Conservation (phyloP, 78 protist genomes). For the Cavenderia fasciculata region DNA sequence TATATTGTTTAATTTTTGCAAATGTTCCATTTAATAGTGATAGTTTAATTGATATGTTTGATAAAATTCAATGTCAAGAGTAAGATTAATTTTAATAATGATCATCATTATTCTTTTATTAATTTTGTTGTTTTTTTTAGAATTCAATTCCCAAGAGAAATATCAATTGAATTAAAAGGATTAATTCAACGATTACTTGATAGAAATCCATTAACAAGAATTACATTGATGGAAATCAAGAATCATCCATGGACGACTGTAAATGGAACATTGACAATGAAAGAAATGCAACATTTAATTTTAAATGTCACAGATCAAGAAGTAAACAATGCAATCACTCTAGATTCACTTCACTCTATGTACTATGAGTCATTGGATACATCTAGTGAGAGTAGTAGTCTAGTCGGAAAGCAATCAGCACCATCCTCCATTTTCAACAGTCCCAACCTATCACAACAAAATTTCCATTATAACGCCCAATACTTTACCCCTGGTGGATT, state of each 20-base stretch:
- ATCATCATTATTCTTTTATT: background rate
- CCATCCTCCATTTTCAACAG: background rate
- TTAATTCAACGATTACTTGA: slow-evolving; percentile 43
- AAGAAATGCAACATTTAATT: slow-evolving; percentile 17
- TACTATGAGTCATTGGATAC: background rate
- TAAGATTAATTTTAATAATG: background rate
- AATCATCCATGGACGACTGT: slow-evolving; percentile 42
- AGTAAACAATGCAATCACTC: background rate
- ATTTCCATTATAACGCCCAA: background rate
- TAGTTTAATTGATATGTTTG: slow-evolving; percentile 7
- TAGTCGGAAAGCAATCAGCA: background rate
- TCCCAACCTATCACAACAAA: background rate
- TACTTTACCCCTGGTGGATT: too few relatives aligned
- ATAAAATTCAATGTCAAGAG: slow-evolving; percentile 26
- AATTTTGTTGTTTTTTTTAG: background rate
- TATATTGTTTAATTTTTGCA: slow-evolving; percentile 79
- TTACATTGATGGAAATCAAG: slow-evolving; percentile 19
- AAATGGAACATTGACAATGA: slow-evolving; percentile 29
- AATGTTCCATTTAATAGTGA: slow-evolving; percentile 27
- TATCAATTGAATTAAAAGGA: slow-evolving; percentile 38
- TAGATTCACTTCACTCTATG: background rate
- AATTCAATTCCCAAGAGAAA: slow-evolving; percentile 47
- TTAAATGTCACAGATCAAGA: slow-evolving; percentile 57
- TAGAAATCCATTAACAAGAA: slow-evolving; percentile 49
- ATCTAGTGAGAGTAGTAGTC: slow-evolving; percentile 20